Percentiles rank a stretch among this genome's conserved stretches.
These are phyloP conservation scores for Thozetella sp. DNA, from an alignment of 495 filamentous ascomycete genomes.

Conservation along the genomic window DNA sequence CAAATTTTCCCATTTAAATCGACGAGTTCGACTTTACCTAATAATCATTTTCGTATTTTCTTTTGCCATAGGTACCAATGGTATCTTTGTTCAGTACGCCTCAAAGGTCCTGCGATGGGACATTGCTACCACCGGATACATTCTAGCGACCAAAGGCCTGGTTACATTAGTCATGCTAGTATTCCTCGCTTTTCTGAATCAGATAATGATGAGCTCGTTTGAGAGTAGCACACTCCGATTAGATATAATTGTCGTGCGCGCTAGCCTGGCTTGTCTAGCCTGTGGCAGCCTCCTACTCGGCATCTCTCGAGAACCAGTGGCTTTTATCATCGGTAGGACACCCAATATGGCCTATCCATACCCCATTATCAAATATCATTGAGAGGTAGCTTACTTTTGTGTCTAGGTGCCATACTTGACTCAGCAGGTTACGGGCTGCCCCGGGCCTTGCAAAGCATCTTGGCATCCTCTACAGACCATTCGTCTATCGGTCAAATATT, in stretches of 20 bases:
- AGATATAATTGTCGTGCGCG: not conserved
- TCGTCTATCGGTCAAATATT: not conserved
- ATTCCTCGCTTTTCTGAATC: not conserved
- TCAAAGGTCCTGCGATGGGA: conserved; percentile 4
- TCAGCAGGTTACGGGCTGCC: not conserved
- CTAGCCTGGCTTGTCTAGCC: not conserved
- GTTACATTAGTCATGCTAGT: not conserved
- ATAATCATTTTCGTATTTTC: conserved; percentile 2
- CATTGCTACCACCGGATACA: conserved; percentile 4
- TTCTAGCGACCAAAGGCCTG: not conserved
- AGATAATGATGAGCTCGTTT: not conserved
- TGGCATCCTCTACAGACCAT: not conserved
- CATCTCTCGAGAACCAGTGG: not conserved
- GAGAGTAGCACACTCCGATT: not conserved
- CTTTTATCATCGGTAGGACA: not conserved
- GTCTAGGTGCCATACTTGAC: not conserved
- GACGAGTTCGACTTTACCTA: not conserved
- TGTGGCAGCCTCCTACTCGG: not conserved
- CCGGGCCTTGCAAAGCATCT: not conserved
- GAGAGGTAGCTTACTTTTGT: too few species aligned
- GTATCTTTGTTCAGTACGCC: conserved; percentile 2
- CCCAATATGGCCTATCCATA: not conserved
- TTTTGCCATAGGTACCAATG: not conserved
- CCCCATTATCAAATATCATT: not conserved
- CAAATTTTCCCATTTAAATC: too few species aligned